These are phyloP conservation scores for Penicillium frequentans DNA, from an alignment of 2,329 filamentous ascomycete species.

Conservation along the genomic window DNA sequence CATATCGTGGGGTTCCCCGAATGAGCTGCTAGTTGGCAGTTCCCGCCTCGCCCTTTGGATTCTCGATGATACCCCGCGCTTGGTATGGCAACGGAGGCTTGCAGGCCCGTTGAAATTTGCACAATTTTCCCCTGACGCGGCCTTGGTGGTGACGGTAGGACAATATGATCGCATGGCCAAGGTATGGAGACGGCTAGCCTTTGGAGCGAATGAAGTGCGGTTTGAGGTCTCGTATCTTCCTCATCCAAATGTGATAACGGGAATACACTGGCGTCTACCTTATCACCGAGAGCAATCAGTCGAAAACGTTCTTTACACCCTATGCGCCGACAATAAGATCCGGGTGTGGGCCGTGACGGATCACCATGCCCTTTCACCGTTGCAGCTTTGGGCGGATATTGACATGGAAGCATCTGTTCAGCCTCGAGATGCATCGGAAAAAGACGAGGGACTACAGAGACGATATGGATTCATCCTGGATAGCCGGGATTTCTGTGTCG, in stretches of 20 bases:
- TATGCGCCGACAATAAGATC: constrained; percentile 76
- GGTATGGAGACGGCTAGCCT: constrained; percentile 85
- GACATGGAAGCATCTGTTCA: constrained; percentile 73
- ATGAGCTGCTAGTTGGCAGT: constrained; percentile 81
- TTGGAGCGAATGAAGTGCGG: constrained; percentile 75
- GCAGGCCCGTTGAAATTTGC: constrained; percentile 74
- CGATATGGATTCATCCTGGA: constrained; percentile 81
- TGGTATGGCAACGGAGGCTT: constrained; percentile 72
- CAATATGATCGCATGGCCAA: constrained; percentile 81
- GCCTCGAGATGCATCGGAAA: constrained; percentile 47
- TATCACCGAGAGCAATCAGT: constrained; percentile 73
- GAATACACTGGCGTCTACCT: constrained; percentile 80
- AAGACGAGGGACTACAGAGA: constrained; percentile 40
- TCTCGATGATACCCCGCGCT: constrained; percentile 44
- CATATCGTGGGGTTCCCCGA: constrained; percentile 82
- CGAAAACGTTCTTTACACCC: constrained; percentile 87
- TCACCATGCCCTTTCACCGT: constrained; percentile 65
- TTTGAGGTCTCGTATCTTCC: constrained; percentile 90
- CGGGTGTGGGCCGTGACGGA: constrained; percentile 83
- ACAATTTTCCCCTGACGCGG: constrained; percentile 80
- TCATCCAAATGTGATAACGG: constrained; percentile 80
- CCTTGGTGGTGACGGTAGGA: constrained; percentile 79
- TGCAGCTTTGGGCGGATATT: constrained; percentile 78
- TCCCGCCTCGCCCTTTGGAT: constrained; percentile 69
- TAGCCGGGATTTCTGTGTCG: constrained; percentile 73